Evolutionary conservation across 768 basidiomycete species (phyloP).

Genomic region (Cyclocybe aegerita): DNA sequence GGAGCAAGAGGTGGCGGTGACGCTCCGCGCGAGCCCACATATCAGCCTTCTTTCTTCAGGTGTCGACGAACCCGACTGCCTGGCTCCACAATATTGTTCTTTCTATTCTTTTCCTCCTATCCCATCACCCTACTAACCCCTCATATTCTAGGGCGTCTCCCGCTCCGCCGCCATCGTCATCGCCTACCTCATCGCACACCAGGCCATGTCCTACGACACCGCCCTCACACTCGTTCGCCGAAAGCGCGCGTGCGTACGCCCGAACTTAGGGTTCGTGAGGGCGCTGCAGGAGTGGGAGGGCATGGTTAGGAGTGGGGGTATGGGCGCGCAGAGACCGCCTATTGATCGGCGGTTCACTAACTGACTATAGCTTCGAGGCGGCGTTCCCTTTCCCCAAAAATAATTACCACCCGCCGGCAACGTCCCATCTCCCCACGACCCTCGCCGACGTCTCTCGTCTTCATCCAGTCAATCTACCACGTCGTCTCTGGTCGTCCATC

Average conservation of each 20-base stretch:
- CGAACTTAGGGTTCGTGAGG: slow-evolving; percentile 72
- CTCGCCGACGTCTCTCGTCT: no score
- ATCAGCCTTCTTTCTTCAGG: no score
- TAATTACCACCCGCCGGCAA: no score
- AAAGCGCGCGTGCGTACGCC: slow-evolving; percentile 72
- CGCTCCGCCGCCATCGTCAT: slow-evolving; percentile 76
- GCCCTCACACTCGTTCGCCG: slow-evolving; percentile 60
- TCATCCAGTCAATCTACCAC: no score
- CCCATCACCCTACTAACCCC: not conserved
- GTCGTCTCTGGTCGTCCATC: no score
- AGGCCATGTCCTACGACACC: slow-evolving; percentile 70
- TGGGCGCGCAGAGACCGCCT: not conserved
- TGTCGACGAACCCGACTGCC: no score
- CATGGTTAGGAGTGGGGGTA: not conserved
- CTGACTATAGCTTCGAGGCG: not conserved
- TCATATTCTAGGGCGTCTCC: slow-evolving; percentile 63
- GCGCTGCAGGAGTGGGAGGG: slow-evolving; percentile 60
- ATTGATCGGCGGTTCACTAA: slow-evolving; percentile 1
- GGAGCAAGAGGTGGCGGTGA: no score
- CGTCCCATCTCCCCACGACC: no score
- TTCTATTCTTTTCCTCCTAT: not conserved
- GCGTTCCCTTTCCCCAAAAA: no score
- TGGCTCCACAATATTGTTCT: no score
- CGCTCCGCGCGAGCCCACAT: no score
- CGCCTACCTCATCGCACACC: slow-evolving; percentile 76